A percentile compares a stretch with the other conserved stretches of the same genome.
Evolutionary conservation across 202 grass and related monocot species (phyloP).

Genomic region (Brachypodium distachyon): DNA sequence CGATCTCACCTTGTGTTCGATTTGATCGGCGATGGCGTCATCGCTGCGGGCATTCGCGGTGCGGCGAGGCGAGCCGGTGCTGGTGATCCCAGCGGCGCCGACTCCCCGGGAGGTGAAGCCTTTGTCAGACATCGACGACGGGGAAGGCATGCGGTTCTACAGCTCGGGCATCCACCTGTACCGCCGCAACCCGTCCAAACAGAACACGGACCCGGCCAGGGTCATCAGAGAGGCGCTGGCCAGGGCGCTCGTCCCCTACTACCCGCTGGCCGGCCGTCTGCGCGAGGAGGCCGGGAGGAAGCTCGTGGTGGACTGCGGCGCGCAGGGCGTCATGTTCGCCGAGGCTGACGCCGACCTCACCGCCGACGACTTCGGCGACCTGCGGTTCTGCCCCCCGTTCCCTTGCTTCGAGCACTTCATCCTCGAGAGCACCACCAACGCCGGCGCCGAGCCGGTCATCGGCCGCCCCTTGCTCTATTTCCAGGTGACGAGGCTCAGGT

Average conservation of each 20-base stretch:
- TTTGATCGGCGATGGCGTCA: background rate
- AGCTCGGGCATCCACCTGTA: slow-evolving; percentile 28
- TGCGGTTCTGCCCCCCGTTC: slow-evolving; percentile 45
- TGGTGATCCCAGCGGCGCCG: slow-evolving; percentile 21
- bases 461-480: slow-evolving; percentile 44
- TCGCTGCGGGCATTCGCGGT: slow-evolving; percentile 23
- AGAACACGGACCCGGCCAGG: slow-evolving; percentile 1
- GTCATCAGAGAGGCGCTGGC: slow-evolving; percentile 50
- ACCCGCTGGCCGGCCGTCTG: slow-evolving; percentile 59
- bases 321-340: slow-evolving; percentile 55
- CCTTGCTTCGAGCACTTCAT: slow-evolving; percentile 53
- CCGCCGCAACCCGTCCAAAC: slow-evolving; percentile 25
- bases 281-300: slow-evolving; percentile 29
- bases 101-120: slow-evolving; percentile 44
- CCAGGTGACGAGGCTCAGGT: slow-evolving; percentile 58
- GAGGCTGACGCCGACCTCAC: slow-evolving; percentile 60
- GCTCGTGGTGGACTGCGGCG: slow-evolving; percentile 62
- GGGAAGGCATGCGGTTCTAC: slow-evolving; percentile 37
- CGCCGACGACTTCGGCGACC: slow-evolving; percentile 40
- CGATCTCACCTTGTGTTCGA: background rate
- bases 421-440: slow-evolving; percentile 18
- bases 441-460: slow-evolving; percentile 17
- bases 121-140: slow-evolving; percentile 58
- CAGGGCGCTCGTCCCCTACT: slow-evolving; percentile 52
- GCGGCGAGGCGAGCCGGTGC: slow-evolving; percentile 4